Evolutionary conservation across 1,284 basidiomycete genomes (phyloP).

Genomic region (Microbotryum intermedium): DNA sequence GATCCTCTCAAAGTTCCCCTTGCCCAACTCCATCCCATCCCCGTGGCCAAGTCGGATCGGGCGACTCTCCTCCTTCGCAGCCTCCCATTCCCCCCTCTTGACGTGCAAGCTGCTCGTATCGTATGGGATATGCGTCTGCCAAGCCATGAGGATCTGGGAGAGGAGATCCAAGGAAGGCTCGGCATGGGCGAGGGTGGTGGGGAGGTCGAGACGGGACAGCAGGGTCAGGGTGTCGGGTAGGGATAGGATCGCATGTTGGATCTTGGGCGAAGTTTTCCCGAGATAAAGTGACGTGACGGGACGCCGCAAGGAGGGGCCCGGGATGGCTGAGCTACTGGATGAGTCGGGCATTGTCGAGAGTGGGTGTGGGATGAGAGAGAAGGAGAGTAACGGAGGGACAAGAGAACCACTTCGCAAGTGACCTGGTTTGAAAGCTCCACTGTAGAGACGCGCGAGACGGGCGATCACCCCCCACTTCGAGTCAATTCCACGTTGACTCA

Average conservation of each 20-base stretch:
- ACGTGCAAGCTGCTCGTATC: conserved; percentile 17
- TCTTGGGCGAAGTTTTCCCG: no score
- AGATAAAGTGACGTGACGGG: conserved; percentile 4
- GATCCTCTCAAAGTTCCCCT: conserved; percentile 20
- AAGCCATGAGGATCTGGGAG: conserved; percentile 1
- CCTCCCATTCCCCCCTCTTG: conserved; percentile 6
- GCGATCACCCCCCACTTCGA: no score
- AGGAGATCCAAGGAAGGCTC: conserved; percentile 18
- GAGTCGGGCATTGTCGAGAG: no score
- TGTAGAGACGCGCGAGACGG: no score
- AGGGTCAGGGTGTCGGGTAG: conserved; percentile 8
- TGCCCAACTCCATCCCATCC: conserved; percentile 14
- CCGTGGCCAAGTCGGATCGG: conserved; percentile 9
- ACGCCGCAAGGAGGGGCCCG: no score
- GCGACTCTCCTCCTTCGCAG: not conserved
- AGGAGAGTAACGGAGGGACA: no score
- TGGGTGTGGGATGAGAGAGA: no score
- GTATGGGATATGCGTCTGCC: conserved; percentile 13
- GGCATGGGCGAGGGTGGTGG: not conserved
- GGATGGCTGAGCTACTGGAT: no score
- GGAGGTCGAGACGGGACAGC: conserved; percentile 13
- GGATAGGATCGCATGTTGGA: not conserved
- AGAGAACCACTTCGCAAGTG: no score
- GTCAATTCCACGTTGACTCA: no score
- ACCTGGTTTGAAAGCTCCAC: no score